Conservation (phyloP, 345 rosid species). For the Schrenkiella parvula region DNA sequence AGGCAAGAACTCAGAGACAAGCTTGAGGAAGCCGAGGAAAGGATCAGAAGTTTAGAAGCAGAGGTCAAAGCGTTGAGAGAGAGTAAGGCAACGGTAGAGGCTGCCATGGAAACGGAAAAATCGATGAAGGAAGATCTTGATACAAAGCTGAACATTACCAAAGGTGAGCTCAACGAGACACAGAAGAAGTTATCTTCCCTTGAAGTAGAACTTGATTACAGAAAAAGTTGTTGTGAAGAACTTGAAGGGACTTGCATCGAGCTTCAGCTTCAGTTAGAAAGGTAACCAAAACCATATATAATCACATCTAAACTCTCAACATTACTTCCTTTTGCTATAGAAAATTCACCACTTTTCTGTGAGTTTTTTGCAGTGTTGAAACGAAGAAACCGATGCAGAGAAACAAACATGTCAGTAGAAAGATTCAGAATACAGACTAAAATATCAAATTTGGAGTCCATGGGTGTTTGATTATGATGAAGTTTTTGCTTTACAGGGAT, state of each 20-base stretch:
- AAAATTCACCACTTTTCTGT: background rate
- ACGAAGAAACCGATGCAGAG: constrained; percentile 46
- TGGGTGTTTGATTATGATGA: background rate
- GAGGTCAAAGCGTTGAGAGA: constrained; percentile 52
- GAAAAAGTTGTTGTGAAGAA: constrained; percentile 74
- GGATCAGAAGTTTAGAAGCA: constrained; percentile 39
- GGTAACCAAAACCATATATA: constrained; percentile 43
- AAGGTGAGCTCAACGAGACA: constrained; percentile 60
- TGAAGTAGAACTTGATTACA: constrained; percentile 85
- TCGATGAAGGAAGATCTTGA: constrained; percentile 78
- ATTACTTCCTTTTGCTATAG: background rate
- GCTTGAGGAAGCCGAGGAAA: constrained; percentile 45
- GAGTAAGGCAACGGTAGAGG: constrained; percentile 49
- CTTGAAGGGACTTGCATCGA: constrained; percentile 83
- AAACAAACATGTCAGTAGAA: constrained; percentile 58
- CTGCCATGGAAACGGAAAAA: constrained; percentile 69
- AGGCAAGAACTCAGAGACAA: constrained; percentile 36
- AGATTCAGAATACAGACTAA: background rate
- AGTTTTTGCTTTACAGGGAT: constrained; percentile 44
- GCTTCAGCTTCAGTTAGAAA: constrained; percentile 89
- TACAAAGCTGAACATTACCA: constrained; percentile 66
- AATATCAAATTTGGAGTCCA: background rate
- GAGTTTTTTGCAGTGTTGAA: constrained; percentile 48
- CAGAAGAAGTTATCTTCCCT: constrained; percentile 68
- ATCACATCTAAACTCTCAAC: background rate